These are phyloP conservation scores for Podospora comata DNA, from an alignment of 495 filamentous ascomycete genomes.

Conservation along the genomic window DNA sequence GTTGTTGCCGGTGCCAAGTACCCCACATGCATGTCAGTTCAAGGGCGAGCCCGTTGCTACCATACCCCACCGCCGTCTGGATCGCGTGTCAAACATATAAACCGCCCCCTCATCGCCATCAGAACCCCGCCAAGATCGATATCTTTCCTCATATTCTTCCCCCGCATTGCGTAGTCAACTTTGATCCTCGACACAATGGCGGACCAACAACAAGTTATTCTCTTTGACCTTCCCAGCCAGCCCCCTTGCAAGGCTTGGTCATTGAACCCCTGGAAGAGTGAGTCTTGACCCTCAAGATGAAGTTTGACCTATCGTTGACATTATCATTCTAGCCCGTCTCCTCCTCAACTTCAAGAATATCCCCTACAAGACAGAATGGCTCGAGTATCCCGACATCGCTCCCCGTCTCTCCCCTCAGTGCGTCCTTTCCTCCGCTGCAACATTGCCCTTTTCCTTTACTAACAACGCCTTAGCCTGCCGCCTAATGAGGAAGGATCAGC, in stretches of 20 bases:
- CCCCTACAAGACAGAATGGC: slow-evolving; percentile 64
- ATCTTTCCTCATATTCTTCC: not conserved
- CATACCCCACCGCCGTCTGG: not conserved
- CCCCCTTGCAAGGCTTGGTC: slow-evolving; percentile 49
- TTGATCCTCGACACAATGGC: not conserved
- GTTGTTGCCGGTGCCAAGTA: not conserved
- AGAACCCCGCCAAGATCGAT: not conserved
- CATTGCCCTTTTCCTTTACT: not conserved
- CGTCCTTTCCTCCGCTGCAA: slow-evolving; percentile 13
- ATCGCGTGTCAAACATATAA: not conserved
- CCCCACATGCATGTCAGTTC: not conserved
- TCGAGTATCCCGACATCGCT: slow-evolving; percentile 59
- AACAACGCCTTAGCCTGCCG: slow-evolving; percentile 31
- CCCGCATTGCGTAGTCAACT: not conserved
- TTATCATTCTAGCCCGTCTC: slow-evolving; percentile 47
- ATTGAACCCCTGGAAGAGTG: slow-evolving; percentile 61
- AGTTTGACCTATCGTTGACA: not conserved
- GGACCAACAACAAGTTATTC: slow-evolving; percentile 32
- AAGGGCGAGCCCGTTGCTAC: not conserved
- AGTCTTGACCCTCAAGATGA: slow-evolving; percentile 14
- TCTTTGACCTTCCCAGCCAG: slow-evolving; percentile 58
- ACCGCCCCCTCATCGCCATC: not conserved
- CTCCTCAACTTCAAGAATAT: slow-evolving; percentile 59
- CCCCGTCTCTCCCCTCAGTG: slow-evolving; percentile 32
- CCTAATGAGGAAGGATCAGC: slow-evolving; percentile 14